Percentiles rank a stretch among this genome's conserved stretches.
These are phyloP conservation scores for Ajuga chamaepitys DNA, from an alignment of 257 asterid species.

Conservation along the genomic window DNA sequence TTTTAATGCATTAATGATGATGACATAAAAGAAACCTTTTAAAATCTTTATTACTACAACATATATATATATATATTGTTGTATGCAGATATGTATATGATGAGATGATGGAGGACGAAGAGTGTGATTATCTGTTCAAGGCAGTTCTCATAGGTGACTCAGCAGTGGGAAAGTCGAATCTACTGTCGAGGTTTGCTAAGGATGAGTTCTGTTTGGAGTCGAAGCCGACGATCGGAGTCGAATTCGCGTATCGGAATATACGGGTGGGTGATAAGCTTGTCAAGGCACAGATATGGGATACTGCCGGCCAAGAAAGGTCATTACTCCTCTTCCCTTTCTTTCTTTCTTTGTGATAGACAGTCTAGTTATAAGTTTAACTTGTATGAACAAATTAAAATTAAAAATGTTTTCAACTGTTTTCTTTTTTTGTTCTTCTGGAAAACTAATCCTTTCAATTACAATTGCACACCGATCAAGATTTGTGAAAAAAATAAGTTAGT, in stretches of 20 bases:
- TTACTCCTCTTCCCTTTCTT: background rate
- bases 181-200: constrained; percentile 60
- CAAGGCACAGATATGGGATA: constrained; percentile 96
- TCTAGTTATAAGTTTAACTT: no score
- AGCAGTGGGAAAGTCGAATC: constrained; percentile 75
- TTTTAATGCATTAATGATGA: constrained; percentile 15
- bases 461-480: no score
- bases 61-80: no score
- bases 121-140: constrained; percentile 84
- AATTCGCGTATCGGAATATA: constrained; percentile 68
- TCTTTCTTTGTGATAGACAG: background rate
- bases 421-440: no score
- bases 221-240: constrained; percentile 86
- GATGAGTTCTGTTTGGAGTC: constrained; percentile 69
- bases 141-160: constrained; percentile 83
- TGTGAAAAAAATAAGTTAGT: no score
- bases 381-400: no score
- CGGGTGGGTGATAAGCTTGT: constrained; percentile 61
- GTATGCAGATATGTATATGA: background rate
- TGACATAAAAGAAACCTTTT: background rate
- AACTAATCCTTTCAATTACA: no score
- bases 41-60: background rate
- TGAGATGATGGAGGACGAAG: constrained; percentile 54
- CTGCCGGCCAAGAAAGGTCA: constrained; percentile 93
- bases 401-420: no score